phyloP scores from a whole-genome alignment of 2,329 filamentous ascomycete species.

The Epichloe amarillans region DNA sequence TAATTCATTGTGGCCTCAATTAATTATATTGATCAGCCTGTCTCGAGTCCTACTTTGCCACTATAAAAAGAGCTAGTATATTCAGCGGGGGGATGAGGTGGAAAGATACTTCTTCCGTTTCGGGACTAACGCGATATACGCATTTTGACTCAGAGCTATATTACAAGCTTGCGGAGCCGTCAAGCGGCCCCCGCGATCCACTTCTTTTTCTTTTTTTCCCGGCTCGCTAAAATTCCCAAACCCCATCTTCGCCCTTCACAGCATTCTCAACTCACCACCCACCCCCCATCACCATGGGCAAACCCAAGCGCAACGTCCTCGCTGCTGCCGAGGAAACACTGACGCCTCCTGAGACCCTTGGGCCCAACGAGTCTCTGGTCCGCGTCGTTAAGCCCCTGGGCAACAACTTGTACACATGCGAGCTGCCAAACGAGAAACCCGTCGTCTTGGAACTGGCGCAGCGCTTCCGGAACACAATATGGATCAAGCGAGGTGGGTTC shows the following conservation, averaged over 20 bases:
- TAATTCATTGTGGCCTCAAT: no score
- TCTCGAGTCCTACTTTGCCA: no score
- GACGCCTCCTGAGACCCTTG: slow-evolving; percentile 45
- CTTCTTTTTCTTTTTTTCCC: no score
- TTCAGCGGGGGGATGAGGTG: no score
- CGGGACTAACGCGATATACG: no score
- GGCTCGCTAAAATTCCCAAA: neutral
- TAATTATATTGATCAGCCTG: no score
- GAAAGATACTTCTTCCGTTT: no score
- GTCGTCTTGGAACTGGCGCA: slow-evolving; percentile 71
- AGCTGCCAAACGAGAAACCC: slow-evolving; percentile 51
- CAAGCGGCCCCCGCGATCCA: no score
- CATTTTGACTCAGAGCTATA: no score
- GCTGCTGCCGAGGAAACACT: slow-evolving; percentile 62
- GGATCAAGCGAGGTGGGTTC: slow-evolving; percentile 81
- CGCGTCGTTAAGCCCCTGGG: slow-evolving; percentile 72
- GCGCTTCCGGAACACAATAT: slow-evolving; percentile 82
- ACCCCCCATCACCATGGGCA: slow-evolving; percentile 17
- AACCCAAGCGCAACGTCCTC: slow-evolving; percentile 56
- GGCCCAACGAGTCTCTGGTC: slow-evolving; percentile 53
- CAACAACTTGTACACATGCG: slow-evolving; percentile 77
- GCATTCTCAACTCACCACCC: neutral
- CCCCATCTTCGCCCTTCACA: neutral
- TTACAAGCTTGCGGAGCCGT: no score
- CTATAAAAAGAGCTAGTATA: no score